These are phyloP conservation scores for Vanderwaltozyma polyspora DNA, from an alignment of 805 yeast genomes.

Conservation along the genomic window DNA sequence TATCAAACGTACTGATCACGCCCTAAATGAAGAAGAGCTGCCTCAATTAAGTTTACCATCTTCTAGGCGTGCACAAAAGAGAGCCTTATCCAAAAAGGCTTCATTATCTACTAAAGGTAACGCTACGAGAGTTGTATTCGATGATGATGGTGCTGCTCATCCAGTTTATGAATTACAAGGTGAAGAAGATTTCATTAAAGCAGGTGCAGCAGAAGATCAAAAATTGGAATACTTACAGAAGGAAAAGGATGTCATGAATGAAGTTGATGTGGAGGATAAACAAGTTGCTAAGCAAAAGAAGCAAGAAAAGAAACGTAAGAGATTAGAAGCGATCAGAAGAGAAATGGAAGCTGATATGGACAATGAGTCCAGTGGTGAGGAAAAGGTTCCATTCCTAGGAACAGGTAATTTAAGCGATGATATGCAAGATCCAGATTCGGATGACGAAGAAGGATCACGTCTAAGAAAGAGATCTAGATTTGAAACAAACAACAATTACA, in stretches of 20 bases:
- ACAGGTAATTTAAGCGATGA: constrained; percentile 31
- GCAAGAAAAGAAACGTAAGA: constrained; percentile 77
- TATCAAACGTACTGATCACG: constrained; percentile 71
- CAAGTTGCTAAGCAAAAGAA: constrained; percentile 62
- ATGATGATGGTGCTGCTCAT: constrained; percentile 90
- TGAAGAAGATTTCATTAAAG: constrained; percentile 71
- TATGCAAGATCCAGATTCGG: constrained; percentile 26
- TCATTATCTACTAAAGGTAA: constrained; percentile 49
- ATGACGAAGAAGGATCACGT: constrained; percentile 17
- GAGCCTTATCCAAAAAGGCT: constrained; percentile 77
- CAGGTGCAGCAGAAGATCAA: constrained; percentile 58
- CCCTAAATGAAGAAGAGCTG: constrained; percentile 48
- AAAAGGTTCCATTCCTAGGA: constrained; percentile 23
- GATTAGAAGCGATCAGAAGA: constrained; percentile 66
- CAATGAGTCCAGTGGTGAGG: constrained; percentile 17
- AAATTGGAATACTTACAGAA: constrained; percentile 53
- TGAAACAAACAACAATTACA: constrained; percentile 9
- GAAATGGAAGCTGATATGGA: constrained; percentile 30
- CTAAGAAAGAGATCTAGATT: constrained; percentile 19
- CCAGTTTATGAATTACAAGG: constrained; percentile 83
- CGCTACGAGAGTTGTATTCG: constrained; percentile 74
- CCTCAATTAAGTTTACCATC: constrained; percentile 54
- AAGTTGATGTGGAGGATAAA: constrained; percentile 71
- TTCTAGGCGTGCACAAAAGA: constrained; percentile 76
- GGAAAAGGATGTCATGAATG: constrained; percentile 60